Evolutionary conservation across 2,329 filamentous ascomycete species (phyloP), one percentile per base, ranked within the genome.

Genomic region (Fusarium sp.): DNA sequence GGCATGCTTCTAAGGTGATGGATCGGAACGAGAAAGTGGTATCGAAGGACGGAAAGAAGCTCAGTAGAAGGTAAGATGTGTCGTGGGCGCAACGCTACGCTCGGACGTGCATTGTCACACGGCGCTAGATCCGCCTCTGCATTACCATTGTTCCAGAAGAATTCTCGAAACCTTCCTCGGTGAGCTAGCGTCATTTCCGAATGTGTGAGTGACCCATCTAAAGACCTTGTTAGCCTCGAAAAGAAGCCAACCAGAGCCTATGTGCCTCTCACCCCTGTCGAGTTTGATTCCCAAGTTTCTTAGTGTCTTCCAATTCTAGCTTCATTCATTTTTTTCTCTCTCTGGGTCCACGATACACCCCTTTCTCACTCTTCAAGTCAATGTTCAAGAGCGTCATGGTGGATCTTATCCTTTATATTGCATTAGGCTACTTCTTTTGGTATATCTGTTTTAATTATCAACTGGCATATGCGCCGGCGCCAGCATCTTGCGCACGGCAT

Each of bases 161-260:
- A 75, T 83, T 83, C 82, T 78, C 77, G 82, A 83, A 83, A 74
- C 77, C 77, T 83, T 77, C 81, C 78, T 62, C 56, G 61, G 38
- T 38, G n/a, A 72, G 81, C 60, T 82, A 82, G 80, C 66, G 62
- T 72, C 78, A 80, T 79, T 71, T 80, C 76, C 75, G 61, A 51
- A 67, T 56, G 64, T 51, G 71, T 68, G 72, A 69, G 75, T 76
- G 77, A 73, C 73, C 69, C 73, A 68, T 73, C 73, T 77, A 47
- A 39, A 30, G 30, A 30, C 53, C 39, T 39, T 42, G 36, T 70
- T 74, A 65, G 74, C 35, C 68, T 70, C 69, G 59, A 71, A 72
- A 77, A 65, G 35, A 59, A 76, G 67, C 79, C 78, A 82, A 80
- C 76, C 78, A 79, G 50, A 70, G 51, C 39, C 32, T 61, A 53